Conservation (phyloP, 306 rosid species). For the Sechiopsis laciniata region DNA sequence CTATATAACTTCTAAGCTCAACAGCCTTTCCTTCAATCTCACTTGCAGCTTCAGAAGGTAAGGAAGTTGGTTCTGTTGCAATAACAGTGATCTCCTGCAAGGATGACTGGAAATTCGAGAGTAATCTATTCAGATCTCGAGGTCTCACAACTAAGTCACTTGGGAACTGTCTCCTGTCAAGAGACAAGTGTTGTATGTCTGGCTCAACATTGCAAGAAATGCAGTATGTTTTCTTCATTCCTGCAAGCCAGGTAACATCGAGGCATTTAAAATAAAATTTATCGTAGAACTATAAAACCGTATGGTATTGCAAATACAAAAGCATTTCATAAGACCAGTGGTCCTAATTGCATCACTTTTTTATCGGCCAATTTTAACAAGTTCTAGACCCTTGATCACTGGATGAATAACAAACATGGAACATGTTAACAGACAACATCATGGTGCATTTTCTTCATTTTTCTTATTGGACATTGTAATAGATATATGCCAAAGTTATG, state of each 20-base stretch:
- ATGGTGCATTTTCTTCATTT: not conserved
- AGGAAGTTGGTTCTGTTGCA: conserved; percentile 58
- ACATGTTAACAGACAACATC: not conserved
- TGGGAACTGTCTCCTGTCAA: conserved; percentile 70
- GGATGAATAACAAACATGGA: conserved; percentile 1
- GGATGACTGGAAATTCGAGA: conserved; percentile 81
- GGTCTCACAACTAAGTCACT: conserved; percentile 84
- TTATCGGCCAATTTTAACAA: not conserved
- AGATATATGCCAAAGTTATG: not conserved
- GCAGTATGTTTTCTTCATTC: conserved; percentile 79
- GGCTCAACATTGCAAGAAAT: conserved; percentile 86
- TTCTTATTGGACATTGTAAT: not conserved
- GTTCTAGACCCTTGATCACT: not conserved
- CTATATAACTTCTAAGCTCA: conserved; percentile 83
- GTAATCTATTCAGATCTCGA: conserved; percentile 78
- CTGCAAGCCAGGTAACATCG: conserved; percentile 35
- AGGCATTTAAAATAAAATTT: not conserved
- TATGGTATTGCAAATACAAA: not conserved
- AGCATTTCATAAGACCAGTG: not conserved
- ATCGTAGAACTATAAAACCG: not conserved
- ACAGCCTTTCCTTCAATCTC: conserved; percentile 94
- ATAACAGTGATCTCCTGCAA: conserved; percentile 89
- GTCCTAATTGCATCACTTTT: conserved; percentile 1
- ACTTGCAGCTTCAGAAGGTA: conserved; percentile 58
- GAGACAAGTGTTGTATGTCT: conserved; percentile 75